These are phyloP conservation scores for Podaxis pistillaris DNA, from an alignment of 768 basidiomycete species.

Conservation along the genomic window DNA sequence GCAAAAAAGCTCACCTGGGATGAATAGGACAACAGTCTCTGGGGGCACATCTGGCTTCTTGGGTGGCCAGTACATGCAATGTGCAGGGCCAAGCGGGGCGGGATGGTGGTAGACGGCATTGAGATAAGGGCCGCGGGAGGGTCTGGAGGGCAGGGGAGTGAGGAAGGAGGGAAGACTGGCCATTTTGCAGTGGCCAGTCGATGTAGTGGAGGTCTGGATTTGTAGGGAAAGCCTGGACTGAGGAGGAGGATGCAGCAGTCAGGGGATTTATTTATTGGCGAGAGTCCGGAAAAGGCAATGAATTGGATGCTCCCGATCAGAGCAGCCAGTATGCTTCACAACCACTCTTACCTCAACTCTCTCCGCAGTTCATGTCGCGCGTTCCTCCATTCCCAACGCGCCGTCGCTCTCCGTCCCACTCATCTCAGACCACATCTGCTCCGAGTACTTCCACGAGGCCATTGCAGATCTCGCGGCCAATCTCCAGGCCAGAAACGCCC, in stretches of 20 bases:
- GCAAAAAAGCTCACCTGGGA: slow-evolving; percentile 38
- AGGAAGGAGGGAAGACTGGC: slow-evolving; percentile 33
- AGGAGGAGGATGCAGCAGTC: neutral
- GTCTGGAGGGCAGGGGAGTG: slow-evolving; percentile 12
- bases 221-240: neutral
- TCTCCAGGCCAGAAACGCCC: slow-evolving; percentile 54
- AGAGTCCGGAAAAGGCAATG: slow-evolving; percentile 4
- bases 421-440: slow-evolving; percentile 38
- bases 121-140: slow-evolving; percentile 17
- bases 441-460: slow-evolving; percentile 46
- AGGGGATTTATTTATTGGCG: neutral
- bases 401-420: slow-evolving; percentile 47
- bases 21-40: slow-evolving; percentile 42
- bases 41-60: slow-evolving; percentile 22
- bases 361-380: slow-evolving; percentile 48
- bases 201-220: neutral
- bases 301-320: slow-evolving; percentile 1
- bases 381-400: slow-evolving; percentile 56
- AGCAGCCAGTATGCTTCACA: neutral
- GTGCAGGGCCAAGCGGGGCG: slow-evolving; percentile 37
- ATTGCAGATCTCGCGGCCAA: slow-evolving; percentile 57
- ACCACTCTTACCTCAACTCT: neutral
- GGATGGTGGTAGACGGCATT: slow-evolving; percentile 39
- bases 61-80: slow-evolving; percentile 54
- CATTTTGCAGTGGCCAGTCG: slow-evolving; percentile 13